phyloP scores from a whole-genome alignment of 140 eudicot genomes.

The Oenanthe javanica region DNA sequence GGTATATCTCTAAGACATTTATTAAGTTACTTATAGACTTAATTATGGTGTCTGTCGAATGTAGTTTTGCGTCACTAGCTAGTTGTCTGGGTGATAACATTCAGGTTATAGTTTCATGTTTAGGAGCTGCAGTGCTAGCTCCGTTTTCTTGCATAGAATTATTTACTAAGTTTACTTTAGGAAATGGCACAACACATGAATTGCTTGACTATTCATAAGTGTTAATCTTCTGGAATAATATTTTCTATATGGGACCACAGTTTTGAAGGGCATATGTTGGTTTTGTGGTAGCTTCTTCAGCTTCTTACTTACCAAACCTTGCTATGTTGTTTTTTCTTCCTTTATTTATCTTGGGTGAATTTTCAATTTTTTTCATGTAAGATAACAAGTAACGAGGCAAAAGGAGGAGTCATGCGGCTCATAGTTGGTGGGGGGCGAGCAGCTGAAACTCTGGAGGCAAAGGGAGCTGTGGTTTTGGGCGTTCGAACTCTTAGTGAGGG shows the following conservation, averaged over 20 bases:
- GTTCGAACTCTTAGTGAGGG: conserved; percentile 99
- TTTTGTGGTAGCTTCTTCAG: neutral
- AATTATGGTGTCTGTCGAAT: neutral
- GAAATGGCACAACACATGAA: neutral
- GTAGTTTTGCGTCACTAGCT: neutral
- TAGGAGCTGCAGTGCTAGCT: neutral
- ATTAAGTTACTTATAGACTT: neutral
- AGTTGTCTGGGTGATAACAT: neutral
- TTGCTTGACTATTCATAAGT: neutral
- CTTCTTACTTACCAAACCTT: neutral
- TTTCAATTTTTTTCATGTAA: neutral
- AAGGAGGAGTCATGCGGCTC: conserved; percentile 96
- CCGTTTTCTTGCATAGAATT: neutral
- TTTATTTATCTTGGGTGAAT: neutral
- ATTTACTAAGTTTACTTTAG: neutral
- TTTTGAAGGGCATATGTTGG: no score
- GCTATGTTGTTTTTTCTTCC: neutral
- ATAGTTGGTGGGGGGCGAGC: conserved; percentile 99
- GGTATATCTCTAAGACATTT: conserved; percentile 29
- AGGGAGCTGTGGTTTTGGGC: conserved; percentile 92
- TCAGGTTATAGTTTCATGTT: neutral
- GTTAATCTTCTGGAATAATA: neutral
- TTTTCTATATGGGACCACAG: neutral
- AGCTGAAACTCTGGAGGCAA: conserved; percentile 64
- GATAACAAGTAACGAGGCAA: conserved; percentile 78